These are phyloP conservation scores for Collybia sp. DNA, from an alignment of 768 basidiomycete genomes.

Conservation along the genomic window DNA sequence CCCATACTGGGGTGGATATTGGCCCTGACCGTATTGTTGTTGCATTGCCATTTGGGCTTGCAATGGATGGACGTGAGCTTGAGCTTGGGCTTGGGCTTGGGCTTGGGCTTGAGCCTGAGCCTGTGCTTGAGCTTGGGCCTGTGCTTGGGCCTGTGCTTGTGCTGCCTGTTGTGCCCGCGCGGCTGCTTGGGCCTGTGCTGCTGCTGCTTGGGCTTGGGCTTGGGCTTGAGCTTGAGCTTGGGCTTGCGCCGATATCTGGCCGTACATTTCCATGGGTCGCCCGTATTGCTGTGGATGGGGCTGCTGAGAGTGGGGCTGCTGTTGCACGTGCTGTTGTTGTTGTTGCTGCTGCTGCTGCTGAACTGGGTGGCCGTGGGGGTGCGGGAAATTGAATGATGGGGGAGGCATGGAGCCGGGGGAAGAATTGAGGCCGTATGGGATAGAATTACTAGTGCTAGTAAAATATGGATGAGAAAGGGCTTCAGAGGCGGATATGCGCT, in stretches of 20 bases:
- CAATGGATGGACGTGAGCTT: constrained; percentile 18
- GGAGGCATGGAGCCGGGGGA: constrained; percentile 60
- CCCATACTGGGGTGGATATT: constrained; percentile 4
- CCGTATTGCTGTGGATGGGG: constrained; percentile 24
- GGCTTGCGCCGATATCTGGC: constrained; percentile 12
- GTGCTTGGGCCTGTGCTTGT: constrained; percentile 19
- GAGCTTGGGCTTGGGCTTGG: constrained; percentile 20
- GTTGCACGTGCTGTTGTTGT: constrained; percentile 27
- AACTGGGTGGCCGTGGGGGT: constrained; percentile 53
- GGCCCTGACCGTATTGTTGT: constrained; percentile 20
- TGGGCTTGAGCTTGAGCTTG: constrained; percentile 37
- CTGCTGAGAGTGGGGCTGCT: constrained; percentile 21
- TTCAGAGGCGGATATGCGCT: constrained; percentile 87
- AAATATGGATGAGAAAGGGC: constrained; percentile 94
- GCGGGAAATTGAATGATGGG: constrained; percentile 64
- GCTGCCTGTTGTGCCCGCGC: not conserved
- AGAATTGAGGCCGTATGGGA: constrained; percentile 36
- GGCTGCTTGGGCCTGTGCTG: not conserved
- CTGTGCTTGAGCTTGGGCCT: not conserved
- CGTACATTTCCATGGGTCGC: constrained; percentile 12
- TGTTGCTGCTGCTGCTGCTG: constrained; percentile 41
- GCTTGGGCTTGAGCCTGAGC: constrained; percentile 21
- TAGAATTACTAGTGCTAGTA: constrained; percentile 44
- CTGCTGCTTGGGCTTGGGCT: constrained; percentile 28
- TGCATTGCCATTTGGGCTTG: constrained; percentile 17